Evolutionary conservation across 2,329 filamentous ascomycete genomes (phyloP), one percentile per base, ranked within the genome.

Genomic region (Pyrenophora tritici-repentis): DNA sequence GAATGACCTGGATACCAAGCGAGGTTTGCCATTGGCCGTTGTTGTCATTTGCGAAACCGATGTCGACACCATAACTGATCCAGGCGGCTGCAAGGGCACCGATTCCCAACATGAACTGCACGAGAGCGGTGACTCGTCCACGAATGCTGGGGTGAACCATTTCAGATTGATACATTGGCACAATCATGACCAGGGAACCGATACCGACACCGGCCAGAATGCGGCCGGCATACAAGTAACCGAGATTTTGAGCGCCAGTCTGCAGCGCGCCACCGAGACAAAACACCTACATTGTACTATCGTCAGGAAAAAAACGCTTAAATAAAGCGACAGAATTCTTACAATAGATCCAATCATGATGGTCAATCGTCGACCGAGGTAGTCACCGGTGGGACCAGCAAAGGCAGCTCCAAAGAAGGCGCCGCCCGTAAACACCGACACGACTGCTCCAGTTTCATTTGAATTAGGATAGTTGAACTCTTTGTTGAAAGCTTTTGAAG

Each of bases 71-170:
- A 55, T 86, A 93, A 0, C 84, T 85, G 40, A 89, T 84, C 88
- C 89, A 91, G 0, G 85, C 81, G 6, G 90, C 89, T 13, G 86
- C 75, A 1, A 94, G 80, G 13, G 88, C 78, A 49, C 90, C 90
- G 22, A 93, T 82, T 1, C 89, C 89, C 43, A 93, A 71, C 88
- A 92, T 92, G 67, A 92, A 91, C 63, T 92, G 89, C 70, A 92
- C 89, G 3, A 93, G 77, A 24, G 85, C 83, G 0, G 88, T 91
- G 26, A 94, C 82, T 56, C 86, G 79, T 10, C 89, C 90, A 70
- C 90, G 83, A 63, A 93, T 93, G 50, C 81, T 82, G 1, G 90
- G 90, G 68, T 93, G 90, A 3, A 87, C 86, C 18, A 93, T 80
- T 66, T 94, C 90, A 17, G 87, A 88, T 68, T 92, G 89, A 68